A percentile compares a stretch with the other conserved stretches of the same genome.
Evolutionary conservation across 1,284 basidiomycete species (phyloP).

Genomic region (Cutaneotrichosporon dermatis): DNA sequence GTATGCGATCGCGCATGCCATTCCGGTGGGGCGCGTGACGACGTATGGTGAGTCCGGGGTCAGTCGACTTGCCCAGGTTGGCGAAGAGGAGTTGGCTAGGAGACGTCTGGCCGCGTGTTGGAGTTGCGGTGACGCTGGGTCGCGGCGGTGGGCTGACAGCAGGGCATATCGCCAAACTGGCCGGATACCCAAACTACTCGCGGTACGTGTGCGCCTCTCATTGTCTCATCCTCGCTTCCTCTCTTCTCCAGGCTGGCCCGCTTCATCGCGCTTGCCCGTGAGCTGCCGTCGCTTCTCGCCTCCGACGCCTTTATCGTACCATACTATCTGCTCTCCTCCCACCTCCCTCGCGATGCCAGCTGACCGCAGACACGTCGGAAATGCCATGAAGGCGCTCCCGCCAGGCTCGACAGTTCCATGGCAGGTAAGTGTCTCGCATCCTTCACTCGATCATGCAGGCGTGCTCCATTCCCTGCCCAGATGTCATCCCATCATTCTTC

Average conservation of each 20-base stretch:
- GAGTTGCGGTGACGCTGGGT: no score
- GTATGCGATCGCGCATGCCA: conserved; percentile 41
- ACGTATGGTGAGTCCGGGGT: conserved; percentile 34
- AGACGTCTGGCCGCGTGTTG: no score
- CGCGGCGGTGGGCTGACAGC: not conserved
- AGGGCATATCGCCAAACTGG: conserved; percentile 75
- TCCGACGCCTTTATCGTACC: no score
- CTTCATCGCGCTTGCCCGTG: no score
- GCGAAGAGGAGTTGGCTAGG: no score
- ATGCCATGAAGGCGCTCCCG: conserved; percentile 48
- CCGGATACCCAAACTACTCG: conserved; percentile 75
- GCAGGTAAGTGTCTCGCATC: conserved; percentile 53
- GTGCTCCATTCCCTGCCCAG: no score
- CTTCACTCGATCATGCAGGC: no score
- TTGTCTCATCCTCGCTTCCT: no score
- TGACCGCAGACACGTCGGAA: conserved; percentile 61
- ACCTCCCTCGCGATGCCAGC: not conserved
- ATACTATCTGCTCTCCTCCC: no score
- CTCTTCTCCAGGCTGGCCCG: no score
- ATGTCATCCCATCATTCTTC: no score
- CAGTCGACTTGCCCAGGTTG: not conserved
- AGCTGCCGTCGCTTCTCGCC: no score
- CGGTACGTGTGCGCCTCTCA: conserved; percentile 25
- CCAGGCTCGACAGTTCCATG: conserved; percentile 36
- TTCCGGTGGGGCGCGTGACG: conserved; percentile 40